phyloP scores from a whole-genome alignment of 2,329 filamentous ascomycete species.

The Lachnellula cervina region DNA sequence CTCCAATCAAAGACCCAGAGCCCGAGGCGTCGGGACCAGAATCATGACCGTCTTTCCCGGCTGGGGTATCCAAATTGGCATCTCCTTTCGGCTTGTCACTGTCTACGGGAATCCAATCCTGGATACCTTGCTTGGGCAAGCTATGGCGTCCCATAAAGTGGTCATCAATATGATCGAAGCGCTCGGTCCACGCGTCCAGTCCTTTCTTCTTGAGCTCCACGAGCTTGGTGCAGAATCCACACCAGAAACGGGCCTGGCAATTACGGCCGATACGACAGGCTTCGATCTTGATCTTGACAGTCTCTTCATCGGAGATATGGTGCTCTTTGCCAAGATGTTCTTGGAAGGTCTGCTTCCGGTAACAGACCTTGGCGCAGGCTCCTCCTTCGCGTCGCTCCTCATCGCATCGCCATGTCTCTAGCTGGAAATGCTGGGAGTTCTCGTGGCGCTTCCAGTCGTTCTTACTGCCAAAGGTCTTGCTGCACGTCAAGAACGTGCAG shows the following conservation, averaged over 20 bases:
- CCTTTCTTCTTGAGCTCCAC: slow-evolving; percentile 44
- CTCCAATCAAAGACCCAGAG: background rate
- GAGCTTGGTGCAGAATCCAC: slow-evolving; percentile 68
- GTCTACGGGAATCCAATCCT: slow-evolving; percentile 46
- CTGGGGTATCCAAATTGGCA: slow-evolving; percentile 1
- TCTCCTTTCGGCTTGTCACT: slow-evolving; percentile 18
- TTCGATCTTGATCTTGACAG: slow-evolving; percentile 41
- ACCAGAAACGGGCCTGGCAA: slow-evolving; percentile 70
- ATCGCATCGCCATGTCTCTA: slow-evolving; percentile 69
- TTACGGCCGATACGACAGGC: slow-evolving; percentile 59
- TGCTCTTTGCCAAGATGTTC: slow-evolving; percentile 49
- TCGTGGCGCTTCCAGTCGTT: slow-evolving; percentile 95
- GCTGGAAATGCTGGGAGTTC: slow-evolving; percentile 67
- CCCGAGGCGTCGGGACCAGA: slow-evolving; percentile 1
- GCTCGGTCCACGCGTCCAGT: slow-evolving; percentile 53
- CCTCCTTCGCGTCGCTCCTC: slow-evolving; percentile 31
- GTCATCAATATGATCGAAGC: slow-evolving; percentile 70
- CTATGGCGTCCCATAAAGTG: slow-evolving; percentile 56
- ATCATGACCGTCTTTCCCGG: background rate
- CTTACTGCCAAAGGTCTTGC: slow-evolving; percentile 80
- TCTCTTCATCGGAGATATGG: slow-evolving; percentile 25
- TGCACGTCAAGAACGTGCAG: slow-evolving; percentile 68
- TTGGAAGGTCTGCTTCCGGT: slow-evolving; percentile 54
- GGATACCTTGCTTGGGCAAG: slow-evolving; percentile 40
- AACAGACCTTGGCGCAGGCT: slow-evolving; percentile 54